A percentile compares a stretch with the other conserved stretches of the same genome.
These are phyloP conservation scores for Macrotyloma uniflorum DNA, from an alignment of 306 rosid genomes.

Conservation along the genomic window DNA sequence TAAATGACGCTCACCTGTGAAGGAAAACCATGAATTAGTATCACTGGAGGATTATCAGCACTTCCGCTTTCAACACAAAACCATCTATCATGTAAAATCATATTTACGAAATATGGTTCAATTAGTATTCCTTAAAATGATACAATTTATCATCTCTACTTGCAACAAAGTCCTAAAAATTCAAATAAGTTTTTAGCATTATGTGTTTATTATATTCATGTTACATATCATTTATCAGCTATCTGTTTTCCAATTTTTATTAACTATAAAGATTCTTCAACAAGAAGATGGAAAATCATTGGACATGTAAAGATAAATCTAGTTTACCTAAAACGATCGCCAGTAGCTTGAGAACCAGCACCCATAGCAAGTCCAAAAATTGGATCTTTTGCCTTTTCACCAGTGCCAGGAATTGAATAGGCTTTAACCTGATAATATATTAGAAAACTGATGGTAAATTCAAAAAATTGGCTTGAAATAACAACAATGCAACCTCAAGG, in stretches of 20 bases:
- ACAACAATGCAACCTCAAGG: not conserved
- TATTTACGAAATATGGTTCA: constrained; percentile 51
- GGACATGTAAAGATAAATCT: not conserved
- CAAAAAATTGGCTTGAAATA: constrained; percentile 10
- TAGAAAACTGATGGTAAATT: constrained; percentile 13
- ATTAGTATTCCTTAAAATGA: constrained; percentile 55
- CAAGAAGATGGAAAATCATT: constrained; percentile 22
- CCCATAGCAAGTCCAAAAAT: constrained; percentile 89
- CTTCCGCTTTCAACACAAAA: constrained; percentile 87
- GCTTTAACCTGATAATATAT: constrained; percentile 64
- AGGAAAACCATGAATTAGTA: constrained; percentile 91
- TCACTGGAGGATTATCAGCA: constrained; percentile 72
- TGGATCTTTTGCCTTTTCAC: constrained; percentile 90
- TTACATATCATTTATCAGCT: not conserved
- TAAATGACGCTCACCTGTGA: constrained; percentile 67
- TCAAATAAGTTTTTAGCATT: not conserved
- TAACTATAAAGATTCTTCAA: not conserved
- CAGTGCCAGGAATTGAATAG: constrained; percentile 55
- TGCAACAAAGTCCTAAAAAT: constrained; percentile 20
- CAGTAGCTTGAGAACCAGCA: constrained; percentile 62
- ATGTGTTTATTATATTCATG: not conserved
- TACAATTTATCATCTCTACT: constrained; percentile 47
- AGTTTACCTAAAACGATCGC: constrained; percentile 70
- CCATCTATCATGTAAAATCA: constrained; percentile 86
- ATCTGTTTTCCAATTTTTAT: not conserved